These are phyloP conservation scores for Meyerozyma athensensis DNA, from an alignment of 1,139 yeast genomes.

Conservation along the genomic window DNA sequence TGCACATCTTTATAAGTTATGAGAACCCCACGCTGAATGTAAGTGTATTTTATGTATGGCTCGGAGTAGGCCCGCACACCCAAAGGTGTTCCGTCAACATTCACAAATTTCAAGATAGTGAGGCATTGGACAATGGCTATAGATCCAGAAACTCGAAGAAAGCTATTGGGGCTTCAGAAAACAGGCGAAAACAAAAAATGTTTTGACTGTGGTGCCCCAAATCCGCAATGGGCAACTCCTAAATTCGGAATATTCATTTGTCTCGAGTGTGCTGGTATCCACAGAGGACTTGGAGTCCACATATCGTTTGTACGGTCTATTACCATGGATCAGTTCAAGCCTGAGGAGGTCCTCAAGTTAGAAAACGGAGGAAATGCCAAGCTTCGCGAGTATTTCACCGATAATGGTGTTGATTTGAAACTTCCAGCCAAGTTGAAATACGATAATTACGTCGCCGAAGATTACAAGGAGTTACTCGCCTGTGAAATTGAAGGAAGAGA, in stretches of 20 bases:
- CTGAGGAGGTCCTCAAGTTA: constrained; percentile 86
- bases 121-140: constrained; percentile 50
- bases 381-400: constrained; percentile 61
- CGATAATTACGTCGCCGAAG: constrained; percentile 89
- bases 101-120: constrained; percentile 2
- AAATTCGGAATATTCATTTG: constrained; percentile 96
- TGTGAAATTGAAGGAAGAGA: constrained; percentile 71
- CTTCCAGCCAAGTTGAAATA: constrained; percentile 72
- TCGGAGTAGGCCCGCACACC: constrained; percentile 1
- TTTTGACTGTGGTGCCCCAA: constrained; percentile 91
- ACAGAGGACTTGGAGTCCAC: constrained; percentile 95
- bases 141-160: constrained; percentile 86
- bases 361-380: constrained; percentile 90
- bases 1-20: background rate
- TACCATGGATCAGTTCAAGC: constrained; percentile 96
- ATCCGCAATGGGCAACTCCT: constrained; percentile 99
- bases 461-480: constrained; percentile 77
- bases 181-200: constrained; percentile 81
- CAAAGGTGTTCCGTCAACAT: background rate
- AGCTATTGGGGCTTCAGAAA: constrained; percentile 74
- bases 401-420: constrained; percentile 66
- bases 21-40: background rate
- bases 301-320: constrained; percentile 93
- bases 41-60: no score
- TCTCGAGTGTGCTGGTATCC: constrained; percentile 95